Base-by-base conservation (phyloP, 208 protist genomes). In the Crithidia mellificae region DNA sequence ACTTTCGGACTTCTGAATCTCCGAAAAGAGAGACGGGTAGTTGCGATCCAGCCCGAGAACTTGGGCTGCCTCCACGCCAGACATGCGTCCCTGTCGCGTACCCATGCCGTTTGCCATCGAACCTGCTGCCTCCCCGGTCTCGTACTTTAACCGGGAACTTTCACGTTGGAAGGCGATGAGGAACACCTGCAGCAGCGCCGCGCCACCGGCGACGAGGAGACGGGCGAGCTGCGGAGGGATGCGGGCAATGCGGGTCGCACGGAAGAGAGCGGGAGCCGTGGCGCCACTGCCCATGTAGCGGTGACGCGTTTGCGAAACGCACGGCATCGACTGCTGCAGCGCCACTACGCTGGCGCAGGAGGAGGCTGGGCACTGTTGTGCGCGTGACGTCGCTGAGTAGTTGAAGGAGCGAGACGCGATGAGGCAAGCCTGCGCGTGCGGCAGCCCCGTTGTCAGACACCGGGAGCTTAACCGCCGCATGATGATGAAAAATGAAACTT, bases 21-120 rank as follows among this genome's bases (percentile, higher is more conserved):
- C 49, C 15, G 19, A 63, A 30, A 65, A 65, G 30, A 72, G 44
- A 6, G 25, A 67, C 54, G 63, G 73, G 68, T 38, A 66, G 32
- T 36, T 74, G 32, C 70, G 39, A 39, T 91, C 83, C 11, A 95
- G 41, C 2, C 90, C 90, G 8, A 95, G 77, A 51, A 95, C 52
- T 63, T 88, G 80, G 32, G 92, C 55, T 34, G 90, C 87, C 74
- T 95, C 87, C 20, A 63, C 44, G 5, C 78, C 55, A 11, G 83
- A 77, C 84, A 95, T 92, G 27, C 24, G 68, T 32, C 68, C 44
- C 36, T 43, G 25, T 17, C 17, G 8, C 49, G 24, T 15, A 24
- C 55, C 32, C 38, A n/a, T 24, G 0, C 24, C 62, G 19, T 69
- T n/a, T 12, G 24, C 54, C 39, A 29, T 24, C 46, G 29, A 52